Percentiles rank a stretch among this genome's conserved stretches.
These are phyloP conservation scores for Peronospora farinosa DNA, from an alignment of 352 stramenopile genomes.

Conservation along the genomic window DNA sequence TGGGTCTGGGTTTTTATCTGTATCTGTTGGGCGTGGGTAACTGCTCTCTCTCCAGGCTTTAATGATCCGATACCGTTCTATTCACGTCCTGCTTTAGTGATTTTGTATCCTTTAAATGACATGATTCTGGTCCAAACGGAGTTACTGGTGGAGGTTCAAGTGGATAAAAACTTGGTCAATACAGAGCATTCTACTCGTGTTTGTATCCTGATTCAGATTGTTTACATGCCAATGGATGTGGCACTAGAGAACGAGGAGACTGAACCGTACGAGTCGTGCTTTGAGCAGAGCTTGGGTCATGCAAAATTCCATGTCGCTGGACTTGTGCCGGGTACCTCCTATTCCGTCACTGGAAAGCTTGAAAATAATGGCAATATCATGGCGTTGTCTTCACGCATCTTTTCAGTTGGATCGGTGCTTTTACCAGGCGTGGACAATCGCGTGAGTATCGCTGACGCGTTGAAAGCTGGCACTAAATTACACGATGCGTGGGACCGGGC, in stretches of 20 bases:
- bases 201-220: conserved; percentile 54
- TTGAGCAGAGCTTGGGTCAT: conserved; percentile 43
- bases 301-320: conserved; percentile 49
- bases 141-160: conserved; percentile 46
- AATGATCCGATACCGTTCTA: conserved; percentile 29
- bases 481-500: conserved; percentile 30
- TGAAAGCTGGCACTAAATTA: conserved; percentile 36
- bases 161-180: conserved; percentile 37
- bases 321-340: conserved; percentile 48
- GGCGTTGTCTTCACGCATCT: conserved; percentile 54
- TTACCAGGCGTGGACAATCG: conserved; percentile 16
- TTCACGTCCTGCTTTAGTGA: conserved; percentile 40
- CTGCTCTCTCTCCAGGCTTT: conserved; percentile 24
- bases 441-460: conserved; percentile 40
- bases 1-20: conserved; percentile 1
- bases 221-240: conserved; percentile 32
- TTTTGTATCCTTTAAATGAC: conserved; percentile 50
- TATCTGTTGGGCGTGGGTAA: not conserved
- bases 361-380: conserved; percentile 44
- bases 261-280: conserved; percentile 52
- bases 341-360: conserved; percentile 49
- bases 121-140: conserved; percentile 38
- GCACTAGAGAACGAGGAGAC: conserved; percentile 21
- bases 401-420: conserved; percentile 48
- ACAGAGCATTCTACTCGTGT: conserved; percentile 29